Percentiles rank a stretch among this genome's conserved stretches.
Evolutionary conservation across 345 rosid species (phyloP).

Genomic region (Eucalyptus fibrosa): DNA sequence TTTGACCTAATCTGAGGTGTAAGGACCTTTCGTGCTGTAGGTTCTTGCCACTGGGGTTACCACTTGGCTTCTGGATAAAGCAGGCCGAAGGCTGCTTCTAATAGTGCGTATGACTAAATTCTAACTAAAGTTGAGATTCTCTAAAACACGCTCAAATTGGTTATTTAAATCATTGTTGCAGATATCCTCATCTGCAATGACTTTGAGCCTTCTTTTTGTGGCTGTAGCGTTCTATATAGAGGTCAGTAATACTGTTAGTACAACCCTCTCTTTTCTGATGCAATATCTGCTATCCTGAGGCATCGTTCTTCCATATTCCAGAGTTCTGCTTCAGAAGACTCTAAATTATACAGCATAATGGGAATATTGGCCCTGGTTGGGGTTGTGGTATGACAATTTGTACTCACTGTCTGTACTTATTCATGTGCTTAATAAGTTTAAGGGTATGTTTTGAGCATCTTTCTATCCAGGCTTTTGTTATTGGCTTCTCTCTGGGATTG

Average conservation of each 20-base stretch:
- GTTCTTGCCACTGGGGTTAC: conserved; percentile 73
- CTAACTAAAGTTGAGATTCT: neutral
- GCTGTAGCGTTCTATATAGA: conserved; percentile 57
- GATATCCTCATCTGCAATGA: conserved; percentile 79
- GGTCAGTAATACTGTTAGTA: conserved; percentile 17
- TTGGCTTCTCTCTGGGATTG: conserved; percentile 78
- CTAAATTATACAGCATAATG: conserved; percentile 36
- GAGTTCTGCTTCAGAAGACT: conserved; percentile 43
- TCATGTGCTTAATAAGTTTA: neutral
- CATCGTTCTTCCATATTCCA: conserved; percentile 7
- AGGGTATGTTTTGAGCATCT: neutral
- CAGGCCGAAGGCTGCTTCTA: conserved; percentile 88
- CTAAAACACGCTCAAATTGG: neutral
- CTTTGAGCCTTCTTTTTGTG: conserved; percentile 55
- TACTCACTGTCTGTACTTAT: neutral
- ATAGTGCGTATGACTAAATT: conserved; percentile 32
- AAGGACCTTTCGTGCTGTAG: conserved; percentile 14
- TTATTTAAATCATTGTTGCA: conserved; percentile 2
- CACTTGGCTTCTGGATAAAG: conserved; percentile 77
- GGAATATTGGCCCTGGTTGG: conserved; percentile 77
- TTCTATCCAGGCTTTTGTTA: conserved; percentile 46
- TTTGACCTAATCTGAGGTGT: neutral
- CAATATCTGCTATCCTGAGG: neutral
- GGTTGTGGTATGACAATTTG: conserved; percentile 53
- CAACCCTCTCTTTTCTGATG: neutral